phyloP scores from a whole-genome alignment of 352 stramenopile species.

The Halophytophthora polymorphica region DNA sequence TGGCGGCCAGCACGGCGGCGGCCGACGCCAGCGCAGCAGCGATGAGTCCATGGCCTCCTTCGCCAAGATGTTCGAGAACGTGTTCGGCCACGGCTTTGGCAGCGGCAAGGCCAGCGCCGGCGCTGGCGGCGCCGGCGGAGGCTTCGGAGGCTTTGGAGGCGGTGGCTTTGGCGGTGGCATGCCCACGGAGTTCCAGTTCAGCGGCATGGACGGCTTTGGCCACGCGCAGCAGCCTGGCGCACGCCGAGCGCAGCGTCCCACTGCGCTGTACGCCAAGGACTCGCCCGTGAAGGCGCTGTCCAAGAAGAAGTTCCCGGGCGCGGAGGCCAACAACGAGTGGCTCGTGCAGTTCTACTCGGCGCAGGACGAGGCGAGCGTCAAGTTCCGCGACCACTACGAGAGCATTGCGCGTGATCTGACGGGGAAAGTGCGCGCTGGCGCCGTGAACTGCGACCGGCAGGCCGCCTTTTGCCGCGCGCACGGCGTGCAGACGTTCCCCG shows the following conservation, averaged over 20 bases:
- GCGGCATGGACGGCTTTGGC: constrained; percentile 77
- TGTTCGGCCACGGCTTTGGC: constrained; percentile 69
- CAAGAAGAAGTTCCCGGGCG: constrained; percentile 71
- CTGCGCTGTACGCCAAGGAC: constrained; percentile 54
- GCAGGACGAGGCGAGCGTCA: constrained; percentile 41
- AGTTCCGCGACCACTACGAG: constrained; percentile 64
- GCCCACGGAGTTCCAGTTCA: constrained; percentile 76
- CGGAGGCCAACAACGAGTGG: constrained; percentile 75
- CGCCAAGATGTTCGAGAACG: constrained; percentile 88
- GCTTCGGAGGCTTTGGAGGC: constrained; percentile 24
- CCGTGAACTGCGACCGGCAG: constrained; percentile 77
- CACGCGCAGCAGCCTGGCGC: constrained; percentile 26
- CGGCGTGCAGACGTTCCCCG: constrained; percentile 34
- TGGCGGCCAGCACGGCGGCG: constrained; percentile 17
- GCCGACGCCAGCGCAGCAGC: constrained; percentile 24
- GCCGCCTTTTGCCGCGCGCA: constrained; percentile 45
- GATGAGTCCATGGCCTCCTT: constrained; percentile 71
- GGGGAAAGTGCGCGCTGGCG: constrained; percentile 72
- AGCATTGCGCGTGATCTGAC: constrained; percentile 64
- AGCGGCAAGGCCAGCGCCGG: too few species aligned
- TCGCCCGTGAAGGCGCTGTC: constrained; percentile 58
- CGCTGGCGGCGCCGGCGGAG: constrained; percentile 21
- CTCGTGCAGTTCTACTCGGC: constrained; percentile 77
- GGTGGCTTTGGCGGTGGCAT: constrained; percentile 33
- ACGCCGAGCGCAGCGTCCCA: constrained; percentile 7